Base-by-base conservation (phyloP, 2,329 filamentous ascomycete species). In the Pestalotiopsis sp. region DNA sequence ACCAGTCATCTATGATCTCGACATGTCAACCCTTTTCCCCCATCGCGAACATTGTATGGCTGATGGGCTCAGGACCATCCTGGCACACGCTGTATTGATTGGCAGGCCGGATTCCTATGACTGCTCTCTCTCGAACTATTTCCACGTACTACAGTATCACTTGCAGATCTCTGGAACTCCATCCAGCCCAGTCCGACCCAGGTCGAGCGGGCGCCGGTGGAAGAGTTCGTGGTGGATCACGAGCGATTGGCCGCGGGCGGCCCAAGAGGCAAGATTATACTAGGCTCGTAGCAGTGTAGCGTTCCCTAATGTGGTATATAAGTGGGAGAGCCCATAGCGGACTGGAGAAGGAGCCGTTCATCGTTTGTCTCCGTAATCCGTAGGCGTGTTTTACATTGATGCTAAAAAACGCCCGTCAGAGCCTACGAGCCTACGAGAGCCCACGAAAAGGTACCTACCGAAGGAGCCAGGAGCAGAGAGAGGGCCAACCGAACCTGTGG, bases 371-470 rank as follows among this genome's bases (percentile, higher is more conserved):
- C 63, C 63, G 64, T 58, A 38, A 75, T 77, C 76, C 75, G 73
- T 78, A 77, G 76, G 70, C 66, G 27, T 78, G 77, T 79, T 79
- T 79, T 78, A 78, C 75, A 77, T 79, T 79, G 75, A 79, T 76
- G 74, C 74, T 76, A 73, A 73, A 68, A 71, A 70, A 68, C 61
- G 45, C 70, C 67, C 67, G 17, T 38, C 38, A 49, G 64, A 68
- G 67, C 56, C 59, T 36, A 20, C 59, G 36, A 62, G 31, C 12
- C 27, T 36, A 38, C 36, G 25, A 31, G 59, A 38, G 27, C 27
- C 59, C 59, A 20, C 27, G 27, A 62, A 62, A 39, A 39, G 45
- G 45, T n/a, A 52, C 17, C 17, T 2, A n/a, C 17, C 9, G 4
- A 23, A n/a, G 20, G 20, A 52, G 17, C 5, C 4, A 23, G 20